Conservation (phyloP, 2,329 filamentous ascomycete genomes). For the Nannizziopsis barbatae region DNA sequence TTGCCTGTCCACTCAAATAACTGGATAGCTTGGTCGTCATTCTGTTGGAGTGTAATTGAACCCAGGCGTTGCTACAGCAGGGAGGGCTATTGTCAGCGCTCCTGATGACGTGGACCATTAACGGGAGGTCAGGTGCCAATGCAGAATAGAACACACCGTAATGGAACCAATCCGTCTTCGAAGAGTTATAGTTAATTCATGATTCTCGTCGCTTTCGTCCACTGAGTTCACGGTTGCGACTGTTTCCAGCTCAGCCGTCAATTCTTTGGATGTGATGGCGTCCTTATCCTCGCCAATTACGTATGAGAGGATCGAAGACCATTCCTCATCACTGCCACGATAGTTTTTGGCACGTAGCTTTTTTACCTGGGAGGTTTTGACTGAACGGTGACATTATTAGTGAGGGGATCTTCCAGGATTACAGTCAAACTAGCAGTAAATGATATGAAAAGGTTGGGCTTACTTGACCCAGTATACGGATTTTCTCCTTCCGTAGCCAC, state of each 20-base stretch:
- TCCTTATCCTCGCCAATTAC: constrained; percentile 25
- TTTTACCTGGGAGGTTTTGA: constrained; percentile 28
- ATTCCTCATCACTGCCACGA: constrained; percentile 35
- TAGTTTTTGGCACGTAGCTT: constrained; percentile 35
- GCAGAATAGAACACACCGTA: constrained; percentile 26
- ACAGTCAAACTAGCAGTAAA: neutral
- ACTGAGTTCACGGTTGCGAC: constrained; percentile 20
- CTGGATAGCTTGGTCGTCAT: constrained; percentile 45
- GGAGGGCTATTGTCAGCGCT: constrained; percentile 6
- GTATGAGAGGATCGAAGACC: constrained; percentile 28
- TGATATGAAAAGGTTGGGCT: constrained; percentile 4
- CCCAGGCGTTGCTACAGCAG: constrained; percentile 42
- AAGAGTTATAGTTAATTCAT: constrained; percentile 32
- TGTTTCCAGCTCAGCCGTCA: constrained; percentile 24
- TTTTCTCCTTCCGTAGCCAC: constrained; percentile 48
- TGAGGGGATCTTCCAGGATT: constrained; percentile 12
- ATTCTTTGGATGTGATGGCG: constrained; percentile 14
- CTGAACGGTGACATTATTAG: constrained; percentile 23
- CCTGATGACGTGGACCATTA: constrained; percentile 10
- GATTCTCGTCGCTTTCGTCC: constrained; percentile 18
- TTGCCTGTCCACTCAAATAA: constrained; percentile 47
- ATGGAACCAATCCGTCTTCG: constrained; percentile 41
- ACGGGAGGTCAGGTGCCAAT: constrained; percentile 5
- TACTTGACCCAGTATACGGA: constrained; percentile 42
- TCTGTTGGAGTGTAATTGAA: constrained; percentile 40